Percentiles rank a stretch among this genome's conserved stretches.
phyloP scores from a whole-genome alignment of 768 basidiomycete species.

The Tulasnella sp. region DNA sequence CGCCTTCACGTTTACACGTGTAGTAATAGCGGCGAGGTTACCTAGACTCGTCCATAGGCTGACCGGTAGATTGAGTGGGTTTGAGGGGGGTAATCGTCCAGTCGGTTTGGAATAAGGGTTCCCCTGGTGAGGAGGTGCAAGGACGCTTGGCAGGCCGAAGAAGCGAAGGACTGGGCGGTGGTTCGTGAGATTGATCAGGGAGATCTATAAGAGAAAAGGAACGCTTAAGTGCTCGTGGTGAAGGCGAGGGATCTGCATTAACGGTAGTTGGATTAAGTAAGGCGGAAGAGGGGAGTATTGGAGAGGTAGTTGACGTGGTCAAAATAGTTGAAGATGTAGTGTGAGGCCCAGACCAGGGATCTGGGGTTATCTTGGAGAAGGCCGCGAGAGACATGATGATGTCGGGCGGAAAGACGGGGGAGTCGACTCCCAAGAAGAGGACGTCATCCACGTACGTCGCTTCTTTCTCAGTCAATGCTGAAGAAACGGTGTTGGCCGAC shows the following conservation, averaged over 20 bases:
- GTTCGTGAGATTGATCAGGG: not conserved
- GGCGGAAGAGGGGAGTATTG: not conserved
- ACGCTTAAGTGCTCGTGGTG: not conserved
- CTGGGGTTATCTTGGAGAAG: not conserved
- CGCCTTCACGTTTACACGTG: not conserved
- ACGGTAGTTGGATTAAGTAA: not conserved
- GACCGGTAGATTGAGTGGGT: not conserved
- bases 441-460: not conserved
- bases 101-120: not conserved
- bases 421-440: not conserved
- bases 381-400: not conserved
- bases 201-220: not conserved
- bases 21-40: not conserved
- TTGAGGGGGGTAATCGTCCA: not conserved
- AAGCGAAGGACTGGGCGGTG: not conserved
- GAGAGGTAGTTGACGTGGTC: not conserved
- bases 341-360: not conserved
- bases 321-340: not conserved
- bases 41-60: not conserved
- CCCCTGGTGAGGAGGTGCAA: not conserved
- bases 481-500: not conserved
- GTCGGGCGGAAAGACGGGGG: not conserved
- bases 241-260: not conserved
- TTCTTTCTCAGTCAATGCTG: not conserved
- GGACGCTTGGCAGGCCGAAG: not conserved